These are phyloP conservation scores for Pelargonium australe DNA, from an alignment of 441 rosid species.

Conservation along the genomic window DNA sequence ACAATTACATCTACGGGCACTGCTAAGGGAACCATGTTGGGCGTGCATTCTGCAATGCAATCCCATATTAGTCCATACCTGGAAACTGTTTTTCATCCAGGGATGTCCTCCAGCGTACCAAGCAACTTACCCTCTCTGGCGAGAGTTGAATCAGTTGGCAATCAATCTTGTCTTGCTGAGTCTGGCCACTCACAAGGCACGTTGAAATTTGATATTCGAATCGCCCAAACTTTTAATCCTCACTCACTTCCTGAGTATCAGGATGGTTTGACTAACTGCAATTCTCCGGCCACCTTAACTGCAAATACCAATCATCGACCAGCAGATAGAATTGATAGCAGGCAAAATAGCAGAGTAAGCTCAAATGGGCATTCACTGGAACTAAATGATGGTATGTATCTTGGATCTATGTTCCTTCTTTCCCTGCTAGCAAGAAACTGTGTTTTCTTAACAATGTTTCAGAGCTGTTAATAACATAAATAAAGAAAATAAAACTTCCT, in stretches of 20 bases:
- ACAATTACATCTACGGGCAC: constrained; percentile 25
- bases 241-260: constrained; percentile 51
- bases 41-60: constrained; percentile 27
- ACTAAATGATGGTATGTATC: constrained; percentile 23
- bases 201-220: constrained; percentile 29
- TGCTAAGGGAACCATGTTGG: constrained; percentile 30
- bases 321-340: constrained; percentile 33
- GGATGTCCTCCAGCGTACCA: constrained; percentile 46
- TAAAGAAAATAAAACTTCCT: background rate
- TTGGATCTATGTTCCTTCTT: background rate
- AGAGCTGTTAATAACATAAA: background rate
- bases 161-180: constrained; percentile 30
- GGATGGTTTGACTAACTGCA: constrained; percentile 35
- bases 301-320: constrained; percentile 30
- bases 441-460: background rate
- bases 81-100: constrained; percentile 39
- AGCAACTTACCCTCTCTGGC: constrained; percentile 38
- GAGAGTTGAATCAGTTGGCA: constrained; percentile 35
- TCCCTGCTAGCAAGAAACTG: background rate
- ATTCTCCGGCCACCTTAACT: constrained; percentile 28
- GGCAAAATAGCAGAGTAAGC: constrained; percentile 28
- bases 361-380: constrained; percentile 35
- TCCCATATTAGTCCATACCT: constrained; percentile 23
- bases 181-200: constrained; percentile 34
- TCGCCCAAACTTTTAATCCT: constrained; percentile 32